Base-by-base conservation (phyloP, 495 filamentous ascomycete species). In the Pyrenula aspistea region DNA sequence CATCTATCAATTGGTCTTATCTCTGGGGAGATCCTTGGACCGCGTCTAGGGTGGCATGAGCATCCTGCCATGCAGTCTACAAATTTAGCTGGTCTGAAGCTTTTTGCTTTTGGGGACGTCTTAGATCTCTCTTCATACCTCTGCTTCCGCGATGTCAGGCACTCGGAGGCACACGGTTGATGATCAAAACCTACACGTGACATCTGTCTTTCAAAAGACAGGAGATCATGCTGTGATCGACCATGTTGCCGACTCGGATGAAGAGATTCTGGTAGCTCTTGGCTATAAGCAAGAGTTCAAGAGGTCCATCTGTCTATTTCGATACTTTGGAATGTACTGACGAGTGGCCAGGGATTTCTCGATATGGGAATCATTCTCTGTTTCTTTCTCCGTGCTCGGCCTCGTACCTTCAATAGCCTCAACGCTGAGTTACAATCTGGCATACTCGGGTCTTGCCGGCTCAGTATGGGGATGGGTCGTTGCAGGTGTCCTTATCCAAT, bases 241-340 rank as follows among this genome's bases (percentile, higher is more conserved):
- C 22, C 67, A 68, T 15, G 61, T 73, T 55, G 61, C 65, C 19
- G 68, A 68, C 0, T 79, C 81, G 58, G 79, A 80, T 53, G 79
- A 81, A 42, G 70, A 74, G 19, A 47, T 22, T 22, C 68, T 83
- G 20, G 74, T 71, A 2, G 76, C 77, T 2, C 69, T 83, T 19
- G 79, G 79, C 15, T 82, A 81, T 60, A 78, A 79, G 64, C 73
- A 77, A 22, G 79, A 83, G 59, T 82, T 82, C 70, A 80, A 80
- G 62, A 63, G 79, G 54, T 31, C 20, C 12, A 12, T 55, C 1
- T n/a, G 4, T 52, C 2, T 8, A 3, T 2, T 4, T 50, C 24
- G 20, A 12, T 11, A 23, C 2, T 8, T 22, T 24, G 3, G 2
- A n/a, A 24, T 20, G 3, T 2, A 2, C 10, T 53, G n/a, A 24